Base-by-base conservation (phyloP, 208 protist genomes). In the Kentomonas sorsogonicus region DNA sequence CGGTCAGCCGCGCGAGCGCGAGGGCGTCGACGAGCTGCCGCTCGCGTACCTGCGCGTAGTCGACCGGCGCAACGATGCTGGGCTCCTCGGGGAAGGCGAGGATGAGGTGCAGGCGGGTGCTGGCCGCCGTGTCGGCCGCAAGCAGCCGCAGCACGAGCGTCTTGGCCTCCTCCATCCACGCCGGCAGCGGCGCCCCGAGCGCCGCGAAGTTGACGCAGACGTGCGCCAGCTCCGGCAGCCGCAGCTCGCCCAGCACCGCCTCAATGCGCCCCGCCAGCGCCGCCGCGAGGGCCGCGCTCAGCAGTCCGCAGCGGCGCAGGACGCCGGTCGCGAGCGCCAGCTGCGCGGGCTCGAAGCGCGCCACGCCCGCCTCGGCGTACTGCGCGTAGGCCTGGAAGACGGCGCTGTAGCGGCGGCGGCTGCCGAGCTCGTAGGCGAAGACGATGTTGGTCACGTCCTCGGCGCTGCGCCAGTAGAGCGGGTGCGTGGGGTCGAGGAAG, bases 341-440 rank as follows among this genome's bases (percentile, higher is more conserved):
- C 66, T 90, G 82, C 58, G 72, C 66, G 20, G 86, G 74, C 48
- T 90, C 79, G 39, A 93, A 80, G 38, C 47, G 44, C 22, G 58
- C 30, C 26, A 83, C 73, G 26, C 75, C 55, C 22, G 71, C 65
- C 20, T 61, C 43, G 22, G 87, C 74, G 61, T 89, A 93, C 26
- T 27, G 47, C 7, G 67, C 77, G 59, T 80, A 90, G 5, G 69
- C 64, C 22, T 65, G 33, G 39, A 93, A 93, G 18, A 93, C 68
- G 33, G 63, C 45, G 31, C 57, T 60, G 73, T 85, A 84, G 50
- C 79, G 86, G 25, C 75, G 25, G 41, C 73, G 71, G 5, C 86
- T 82, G 27, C 86, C 82, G 22, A 88, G 63, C 63, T 93, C 86
- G 64, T 87, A 93, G 33, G 82, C 79, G 53, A 90, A 93, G 15